These are phyloP conservation scores for Chlorella vulgaris DNA, from an alignment of 139 green algal genomes.

Conservation along the genomic window DNA sequence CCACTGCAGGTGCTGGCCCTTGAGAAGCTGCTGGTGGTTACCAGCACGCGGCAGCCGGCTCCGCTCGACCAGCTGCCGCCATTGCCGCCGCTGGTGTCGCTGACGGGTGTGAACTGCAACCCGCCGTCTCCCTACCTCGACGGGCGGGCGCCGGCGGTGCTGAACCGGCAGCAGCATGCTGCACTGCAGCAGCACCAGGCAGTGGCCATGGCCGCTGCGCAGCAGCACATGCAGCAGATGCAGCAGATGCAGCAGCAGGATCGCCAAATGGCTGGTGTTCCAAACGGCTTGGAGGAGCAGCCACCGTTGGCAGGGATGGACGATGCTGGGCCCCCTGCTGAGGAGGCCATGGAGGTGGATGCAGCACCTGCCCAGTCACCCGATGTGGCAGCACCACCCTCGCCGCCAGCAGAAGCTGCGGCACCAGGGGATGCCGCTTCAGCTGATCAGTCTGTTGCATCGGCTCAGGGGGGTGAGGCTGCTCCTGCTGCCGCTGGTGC, in stretches of 20 bases:
- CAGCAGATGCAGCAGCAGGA: background rate
- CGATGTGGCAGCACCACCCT: no score
- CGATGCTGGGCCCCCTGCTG: no score
- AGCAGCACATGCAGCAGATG: constrained; percentile 7
- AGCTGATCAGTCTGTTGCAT: constrained; percentile 13
- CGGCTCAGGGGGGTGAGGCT: constrained; percentile 26
- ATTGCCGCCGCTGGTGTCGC: constrained; percentile 16
- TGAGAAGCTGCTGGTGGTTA: constrained; percentile 69
- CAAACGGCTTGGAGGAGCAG: background rate
- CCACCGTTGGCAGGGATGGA: no score
- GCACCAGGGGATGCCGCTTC: background rate
- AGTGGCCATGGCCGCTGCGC: background rate
- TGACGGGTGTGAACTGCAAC: constrained; percentile 61
- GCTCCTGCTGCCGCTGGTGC: no score
- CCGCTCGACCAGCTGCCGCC: constrained; percentile 8
- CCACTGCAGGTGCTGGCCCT: constrained; percentile 48
- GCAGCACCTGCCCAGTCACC: no score
- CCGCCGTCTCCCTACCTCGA: constrained; percentile 35
- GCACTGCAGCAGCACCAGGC: constrained; percentile 16
- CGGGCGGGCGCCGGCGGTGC: background rate
- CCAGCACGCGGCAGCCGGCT: constrained; percentile 31
- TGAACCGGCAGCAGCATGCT: constrained; percentile 4
- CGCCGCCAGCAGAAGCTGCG: background rate
- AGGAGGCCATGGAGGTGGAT: no score
- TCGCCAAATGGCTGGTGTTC: constrained; percentile 21